Conservation (phyloP, 352 stramenopile species). For the Thalassiosira allenii region DNA sequence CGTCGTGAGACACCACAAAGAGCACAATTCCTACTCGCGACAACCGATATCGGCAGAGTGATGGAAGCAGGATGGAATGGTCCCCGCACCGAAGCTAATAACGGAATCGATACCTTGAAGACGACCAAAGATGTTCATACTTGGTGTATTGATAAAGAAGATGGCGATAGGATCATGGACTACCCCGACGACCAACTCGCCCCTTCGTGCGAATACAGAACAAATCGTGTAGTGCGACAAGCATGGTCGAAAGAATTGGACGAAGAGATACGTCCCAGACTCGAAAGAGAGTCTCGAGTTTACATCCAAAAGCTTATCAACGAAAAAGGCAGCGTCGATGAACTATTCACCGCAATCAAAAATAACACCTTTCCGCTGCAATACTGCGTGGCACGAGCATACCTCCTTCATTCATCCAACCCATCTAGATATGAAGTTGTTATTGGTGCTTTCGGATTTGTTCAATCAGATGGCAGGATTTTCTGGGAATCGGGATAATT, state of each 20-base stretch:
- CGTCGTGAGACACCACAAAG: neutral
- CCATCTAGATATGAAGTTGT: neutral
- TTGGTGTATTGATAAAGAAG: neutral
- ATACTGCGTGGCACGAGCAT: neutral
- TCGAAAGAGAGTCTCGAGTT: neutral
- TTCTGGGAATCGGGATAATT: neutral
- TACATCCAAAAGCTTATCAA: neutral
- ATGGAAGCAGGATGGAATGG: neutral
- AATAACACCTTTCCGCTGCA: neutral
- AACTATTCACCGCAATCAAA: too few species aligned
- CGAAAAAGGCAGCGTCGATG: neutral
- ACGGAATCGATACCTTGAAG: neutral
- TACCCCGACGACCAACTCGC: neutral
- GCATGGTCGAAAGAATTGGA: neutral
- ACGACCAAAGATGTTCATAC: neutral
- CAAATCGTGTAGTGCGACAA: neutral
- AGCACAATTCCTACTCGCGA: neutral
- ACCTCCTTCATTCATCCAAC: neutral
- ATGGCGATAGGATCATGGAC: neutral
- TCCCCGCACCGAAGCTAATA: neutral
- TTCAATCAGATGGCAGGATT: neutral
- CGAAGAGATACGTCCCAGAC: neutral
- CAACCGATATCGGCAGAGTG: neutral
- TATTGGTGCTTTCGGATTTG: constrained; percentile 1
- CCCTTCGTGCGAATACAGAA: neutral